Evolutionary conservation across 176 grass and related monocot species (phyloP).

Genomic region (Guadua angustifolia): DNA sequence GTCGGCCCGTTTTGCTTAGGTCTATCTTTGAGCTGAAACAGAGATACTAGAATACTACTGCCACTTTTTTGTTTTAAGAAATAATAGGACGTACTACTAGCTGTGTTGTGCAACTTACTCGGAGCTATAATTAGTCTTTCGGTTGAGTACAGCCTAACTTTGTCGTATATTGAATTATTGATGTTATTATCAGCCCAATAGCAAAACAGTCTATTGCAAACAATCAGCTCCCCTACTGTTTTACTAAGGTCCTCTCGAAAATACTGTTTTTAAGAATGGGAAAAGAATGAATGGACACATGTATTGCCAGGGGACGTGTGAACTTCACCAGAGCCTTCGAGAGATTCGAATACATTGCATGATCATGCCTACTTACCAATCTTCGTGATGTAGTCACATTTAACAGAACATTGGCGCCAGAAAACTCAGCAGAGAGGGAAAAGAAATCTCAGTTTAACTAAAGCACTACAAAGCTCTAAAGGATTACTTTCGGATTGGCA

Average conservation of each 20-base stretch:
- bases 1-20: no score
- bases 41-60: no score
- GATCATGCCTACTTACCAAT: no score
- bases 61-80: no score
- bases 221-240: not conserved
- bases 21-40: no score
- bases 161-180: not conserved
- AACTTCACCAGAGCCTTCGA: not conserved
- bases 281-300: no score
- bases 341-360: not conserved
- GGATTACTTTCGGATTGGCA: slow-evolving; percentile 37
- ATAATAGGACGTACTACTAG: no score
- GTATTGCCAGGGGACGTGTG: not conserved
- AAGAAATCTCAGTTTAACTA: not conserved
- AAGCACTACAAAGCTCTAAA: not conserved
- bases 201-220: not conserved
- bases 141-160: not conserved
- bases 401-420: not conserved
- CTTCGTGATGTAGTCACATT: no score
- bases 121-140: not conserved
- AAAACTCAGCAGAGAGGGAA: not conserved
- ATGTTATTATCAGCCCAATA: not conserved
- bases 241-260: no score
- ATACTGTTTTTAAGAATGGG: no score
- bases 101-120: no score